A percentile compares a stretch with the other conserved stretches of the same genome.
phyloP scores from a whole-genome alignment of 345 rosid genomes.

The Eucalyptus rudis region DNA sequence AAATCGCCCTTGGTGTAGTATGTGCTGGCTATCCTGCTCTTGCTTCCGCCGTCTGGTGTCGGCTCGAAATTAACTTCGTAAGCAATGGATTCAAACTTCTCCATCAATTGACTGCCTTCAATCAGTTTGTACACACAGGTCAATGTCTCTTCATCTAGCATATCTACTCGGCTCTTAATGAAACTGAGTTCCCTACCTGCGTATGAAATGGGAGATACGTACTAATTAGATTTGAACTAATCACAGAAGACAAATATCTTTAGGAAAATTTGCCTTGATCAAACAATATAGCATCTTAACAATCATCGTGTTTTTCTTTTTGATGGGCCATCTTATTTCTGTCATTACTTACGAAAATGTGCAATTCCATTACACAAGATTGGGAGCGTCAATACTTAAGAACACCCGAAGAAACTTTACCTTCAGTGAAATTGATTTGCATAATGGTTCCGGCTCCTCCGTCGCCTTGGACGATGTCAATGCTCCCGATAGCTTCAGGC shows the following conservation, averaged over 20 bases:
- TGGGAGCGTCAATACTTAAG: background rate
- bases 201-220: background rate
- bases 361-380: background rate
- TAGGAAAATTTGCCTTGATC: background rate
- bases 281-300: background rate
- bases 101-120: background rate
- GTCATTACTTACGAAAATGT: background rate
- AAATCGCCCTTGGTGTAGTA: background rate
- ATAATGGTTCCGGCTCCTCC: constrained; percentile 27
- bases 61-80: background rate
- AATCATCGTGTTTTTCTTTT: background rate
- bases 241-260: background rate
- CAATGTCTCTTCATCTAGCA: background rate
- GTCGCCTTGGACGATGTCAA: constrained; percentile 12
- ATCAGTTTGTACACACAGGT: background rate
- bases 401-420: background rate
- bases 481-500: constrained; percentile 10
- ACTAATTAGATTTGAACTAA: background rate
- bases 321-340: background rate
- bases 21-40: background rate
- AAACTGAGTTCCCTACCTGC: background rate
- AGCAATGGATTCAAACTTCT: background rate
- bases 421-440: constrained; percentile 9
- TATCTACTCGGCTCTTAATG: constrained; percentile 1
- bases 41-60: background rate